Percentiles rank a stretch among this genome's conserved stretches.
Evolutionary conservation across 148 eudicot genomes (phyloP).

Genomic region (Heliamphora exappendiculata): DNA sequence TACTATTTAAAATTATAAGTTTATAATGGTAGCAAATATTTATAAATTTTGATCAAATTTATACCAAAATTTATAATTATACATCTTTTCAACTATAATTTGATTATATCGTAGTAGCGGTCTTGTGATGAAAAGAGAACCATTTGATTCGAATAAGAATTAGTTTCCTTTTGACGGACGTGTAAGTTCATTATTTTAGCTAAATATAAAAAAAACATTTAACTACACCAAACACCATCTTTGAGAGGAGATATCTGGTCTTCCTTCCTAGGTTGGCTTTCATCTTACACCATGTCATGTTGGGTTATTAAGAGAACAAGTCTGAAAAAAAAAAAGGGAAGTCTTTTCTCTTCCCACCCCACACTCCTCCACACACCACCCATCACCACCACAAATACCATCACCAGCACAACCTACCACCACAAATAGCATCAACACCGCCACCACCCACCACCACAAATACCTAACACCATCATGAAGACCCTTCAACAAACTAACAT

Average conservation of each 20-base stretch:
- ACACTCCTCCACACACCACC: neutral
- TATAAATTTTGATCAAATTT: too few relatives aligned
- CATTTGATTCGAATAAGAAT: too few relatives aligned
- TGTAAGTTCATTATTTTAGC: too few relatives aligned
- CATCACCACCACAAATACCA: neutral
- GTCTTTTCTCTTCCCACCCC: neutral
- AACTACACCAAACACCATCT: neutral
- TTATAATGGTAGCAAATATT: too few relatives aligned
- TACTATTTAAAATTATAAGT: too few relatives aligned
- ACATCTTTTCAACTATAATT: too few relatives aligned
- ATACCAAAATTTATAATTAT: too few relatives aligned
- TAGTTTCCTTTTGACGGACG: too few relatives aligned
- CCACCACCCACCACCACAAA: conserved; percentile 5
- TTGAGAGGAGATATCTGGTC: conserved; percentile 15
- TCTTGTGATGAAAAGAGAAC: too few relatives aligned
- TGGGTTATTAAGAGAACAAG: conserved; percentile 23
- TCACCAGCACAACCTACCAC: neutral
- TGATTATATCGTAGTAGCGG: too few relatives aligned
- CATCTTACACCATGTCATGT: conserved; percentile 22
- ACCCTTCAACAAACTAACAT: conserved; percentile 22
- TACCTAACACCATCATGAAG: conserved; percentile 11
- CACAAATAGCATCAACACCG: conserved; percentile 15
- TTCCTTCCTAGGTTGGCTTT: conserved; percentile 27
- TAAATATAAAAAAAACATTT: too few relatives aligned
- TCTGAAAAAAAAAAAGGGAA: conserved; percentile 7